Evolutionary conservation across 805 yeast species (phyloP).

Genomic region (Starmerella sirachaensis): DNA sequence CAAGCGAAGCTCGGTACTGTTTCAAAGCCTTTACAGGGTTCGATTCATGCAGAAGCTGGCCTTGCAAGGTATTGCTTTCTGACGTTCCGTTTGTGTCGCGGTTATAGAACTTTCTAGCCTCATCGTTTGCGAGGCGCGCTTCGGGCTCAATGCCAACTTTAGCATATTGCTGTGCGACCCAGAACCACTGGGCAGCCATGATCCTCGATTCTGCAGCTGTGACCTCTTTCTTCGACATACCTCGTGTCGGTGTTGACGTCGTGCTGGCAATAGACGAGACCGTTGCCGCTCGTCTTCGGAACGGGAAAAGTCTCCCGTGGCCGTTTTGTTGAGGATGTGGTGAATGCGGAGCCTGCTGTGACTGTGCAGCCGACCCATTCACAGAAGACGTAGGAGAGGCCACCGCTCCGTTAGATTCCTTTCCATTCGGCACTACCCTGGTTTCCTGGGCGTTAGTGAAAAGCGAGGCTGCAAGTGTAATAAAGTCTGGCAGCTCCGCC

Average conservation of each 20-base stretch:
- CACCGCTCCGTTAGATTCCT: not conserved
- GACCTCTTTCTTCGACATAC: conserved; percentile 24
- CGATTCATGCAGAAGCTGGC: conserved; percentile 6
- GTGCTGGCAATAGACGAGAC: conserved; percentile 7
- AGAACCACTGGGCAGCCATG: conserved; percentile 47
- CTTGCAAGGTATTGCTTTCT: conserved; percentile 5
- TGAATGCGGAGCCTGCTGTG: too few relatives aligned
- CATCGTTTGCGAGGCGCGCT: conserved; percentile 58
- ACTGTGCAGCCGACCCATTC: too few relatives aligned
- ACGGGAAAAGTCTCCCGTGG: conserved; percentile 6
- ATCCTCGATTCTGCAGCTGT: conserved; percentile 4
- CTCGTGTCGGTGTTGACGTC: conserved; percentile 27
- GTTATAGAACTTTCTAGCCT: conserved; percentile 48
- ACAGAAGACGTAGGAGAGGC: not conserved
- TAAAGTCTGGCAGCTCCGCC: conserved; percentile 54
- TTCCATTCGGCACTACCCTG: conserved; percentile 3
- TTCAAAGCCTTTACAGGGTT: conserved; percentile 14
- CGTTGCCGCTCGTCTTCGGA: conserved; percentile 3
- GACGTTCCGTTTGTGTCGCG: conserved; percentile 30
- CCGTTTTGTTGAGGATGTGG: too few relatives aligned
- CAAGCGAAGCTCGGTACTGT: conserved; percentile 15
- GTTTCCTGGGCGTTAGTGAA: conserved; percentile 25
- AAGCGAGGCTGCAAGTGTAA: conserved; percentile 43
- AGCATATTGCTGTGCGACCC: conserved; percentile 55
- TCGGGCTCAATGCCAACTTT: conserved; percentile 44